These are phyloP conservation scores for Quercus tomentella DNA, from an alignment of 331 rosid genomes.

Conservation along the genomic window DNA sequence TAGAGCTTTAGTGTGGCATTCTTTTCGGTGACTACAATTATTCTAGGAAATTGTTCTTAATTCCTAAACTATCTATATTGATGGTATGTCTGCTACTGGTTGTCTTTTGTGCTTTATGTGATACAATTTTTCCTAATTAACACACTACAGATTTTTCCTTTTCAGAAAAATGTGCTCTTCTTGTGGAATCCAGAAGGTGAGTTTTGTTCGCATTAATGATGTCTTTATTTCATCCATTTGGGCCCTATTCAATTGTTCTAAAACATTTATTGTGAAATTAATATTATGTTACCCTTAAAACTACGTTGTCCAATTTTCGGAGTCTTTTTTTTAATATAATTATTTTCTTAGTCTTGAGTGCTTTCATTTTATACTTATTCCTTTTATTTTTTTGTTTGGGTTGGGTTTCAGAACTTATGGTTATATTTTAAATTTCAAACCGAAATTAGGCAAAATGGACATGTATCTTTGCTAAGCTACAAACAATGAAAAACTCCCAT, in stretches of 20 bases:
- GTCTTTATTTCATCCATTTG: neutral
- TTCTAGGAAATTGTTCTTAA: neutral
- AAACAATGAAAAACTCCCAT: too few relatives aligned
- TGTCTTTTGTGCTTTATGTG: neutral
- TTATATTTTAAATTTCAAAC: neutral
- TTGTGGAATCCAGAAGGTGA: conserved; percentile 86
- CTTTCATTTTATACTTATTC: neutral
- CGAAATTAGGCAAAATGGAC: neutral
- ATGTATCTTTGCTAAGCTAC: neutral
- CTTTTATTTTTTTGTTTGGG: neutral
- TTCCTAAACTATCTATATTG: neutral
- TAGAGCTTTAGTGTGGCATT: neutral
- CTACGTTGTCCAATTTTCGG: neutral
- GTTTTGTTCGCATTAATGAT: conserved; percentile 12
- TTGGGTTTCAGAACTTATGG: neutral
- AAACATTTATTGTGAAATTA: neutral
- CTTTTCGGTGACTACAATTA: neutral
- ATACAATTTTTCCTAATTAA: too few relatives aligned
- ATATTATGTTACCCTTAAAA: neutral
- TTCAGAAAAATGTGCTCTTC: conserved; percentile 40
- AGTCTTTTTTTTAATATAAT: too few relatives aligned
- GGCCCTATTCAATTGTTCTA: neutral
- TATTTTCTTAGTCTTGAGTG: neutral
- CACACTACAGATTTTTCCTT: too few relatives aligned
- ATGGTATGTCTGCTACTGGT: neutral